A percentile compares a stretch with the other conserved stretches of the same genome.
These are phyloP conservation scores for Eutrema heterophyllum DNA, from an alignment of 345 rosid genomes.

Conservation along the genomic window DNA sequence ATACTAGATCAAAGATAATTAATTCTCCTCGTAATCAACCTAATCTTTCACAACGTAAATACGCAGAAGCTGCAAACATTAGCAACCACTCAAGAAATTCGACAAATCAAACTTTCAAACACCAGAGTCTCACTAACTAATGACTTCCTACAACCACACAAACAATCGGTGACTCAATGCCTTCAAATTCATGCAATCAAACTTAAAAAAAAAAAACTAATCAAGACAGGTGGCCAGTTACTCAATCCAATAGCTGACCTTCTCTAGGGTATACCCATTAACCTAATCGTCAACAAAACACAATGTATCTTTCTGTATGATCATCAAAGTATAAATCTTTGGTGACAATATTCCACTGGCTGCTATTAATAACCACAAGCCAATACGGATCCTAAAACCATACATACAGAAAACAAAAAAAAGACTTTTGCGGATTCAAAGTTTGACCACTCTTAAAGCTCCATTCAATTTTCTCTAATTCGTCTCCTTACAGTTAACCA, in stretches of 20 bases:
- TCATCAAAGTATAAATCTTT: conserved; percentile 5
- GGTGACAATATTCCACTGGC: not conserved
- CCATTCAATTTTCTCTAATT: not conserved
- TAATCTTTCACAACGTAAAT: too few relatives aligned
- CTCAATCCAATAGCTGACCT: not conserved
- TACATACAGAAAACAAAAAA: not conserved
- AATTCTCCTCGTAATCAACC: too few relatives aligned
- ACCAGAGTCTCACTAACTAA: not conserved
- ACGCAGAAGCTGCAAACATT: not conserved
- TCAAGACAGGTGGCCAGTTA: not conserved
- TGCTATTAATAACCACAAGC: not conserved
- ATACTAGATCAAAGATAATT: too few relatives aligned
- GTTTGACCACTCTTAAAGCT: not conserved
- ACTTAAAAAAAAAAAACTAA: not conserved
- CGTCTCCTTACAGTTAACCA: not conserved
- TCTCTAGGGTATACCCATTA: too few relatives aligned
- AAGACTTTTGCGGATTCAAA: not conserved
- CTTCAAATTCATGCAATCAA: not conserved
- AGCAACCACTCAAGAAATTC: not conserved
- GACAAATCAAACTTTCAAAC: not conserved
- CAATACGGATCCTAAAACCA: conserved; percentile 7
- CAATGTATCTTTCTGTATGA: not conserved
- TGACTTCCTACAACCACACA: not conserved
- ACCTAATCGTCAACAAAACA: too few relatives aligned
- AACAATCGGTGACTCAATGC: not conserved